These are phyloP conservation scores for Emericellopsis cladophorae DNA, from an alignment of 2,329 filamentous ascomycete species.

Conservation along the genomic window DNA sequence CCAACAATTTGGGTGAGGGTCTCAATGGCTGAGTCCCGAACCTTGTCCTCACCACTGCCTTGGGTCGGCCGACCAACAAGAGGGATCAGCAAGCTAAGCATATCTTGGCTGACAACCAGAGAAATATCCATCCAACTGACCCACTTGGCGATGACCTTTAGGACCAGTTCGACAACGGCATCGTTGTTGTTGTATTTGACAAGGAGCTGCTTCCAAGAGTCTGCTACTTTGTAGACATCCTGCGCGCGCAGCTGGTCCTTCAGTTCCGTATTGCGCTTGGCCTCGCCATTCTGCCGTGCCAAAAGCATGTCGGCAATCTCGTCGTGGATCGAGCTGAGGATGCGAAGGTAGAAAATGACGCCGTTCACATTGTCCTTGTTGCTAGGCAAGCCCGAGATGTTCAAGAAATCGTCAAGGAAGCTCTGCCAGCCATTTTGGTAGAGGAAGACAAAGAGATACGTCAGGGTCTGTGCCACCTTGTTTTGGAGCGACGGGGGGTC, in stretches of 20 bases:
- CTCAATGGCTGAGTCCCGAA: conserved; percentile 84
- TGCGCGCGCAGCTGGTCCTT: conserved; percentile 82
- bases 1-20: conserved; percentile 90
- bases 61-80: conserved; percentile 66
- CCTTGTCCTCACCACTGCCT: conserved; percentile 56
- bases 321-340: conserved; percentile 84
- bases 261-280: conserved; percentile 74
- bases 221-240: conserved; percentile 79
- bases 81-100: conserved; percentile 75
- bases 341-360: conserved; percentile 76
- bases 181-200: conserved; percentile 63
- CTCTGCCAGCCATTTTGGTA: conserved; percentile 79
- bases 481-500: conserved; percentile 80
- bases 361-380: conserved; percentile 60
- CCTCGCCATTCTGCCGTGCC: conserved; percentile 62
- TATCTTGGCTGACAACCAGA: conserved; percentile 78
- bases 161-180: conserved; percentile 68
- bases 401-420: conserved; percentile 84
- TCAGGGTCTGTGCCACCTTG: conserved; percentile 92
- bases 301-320: conserved; percentile 93
- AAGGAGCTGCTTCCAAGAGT: conserved; percentile 86
- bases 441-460: conserved; percentile 78
- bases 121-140: conserved; percentile 98
- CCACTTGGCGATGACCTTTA: conserved; percentile 92
- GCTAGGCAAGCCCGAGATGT: conserved; percentile 53